Conservation (phyloP, 2,329 filamentous ascomycete genomes). For the Cladosporium oxysporum region DNA sequence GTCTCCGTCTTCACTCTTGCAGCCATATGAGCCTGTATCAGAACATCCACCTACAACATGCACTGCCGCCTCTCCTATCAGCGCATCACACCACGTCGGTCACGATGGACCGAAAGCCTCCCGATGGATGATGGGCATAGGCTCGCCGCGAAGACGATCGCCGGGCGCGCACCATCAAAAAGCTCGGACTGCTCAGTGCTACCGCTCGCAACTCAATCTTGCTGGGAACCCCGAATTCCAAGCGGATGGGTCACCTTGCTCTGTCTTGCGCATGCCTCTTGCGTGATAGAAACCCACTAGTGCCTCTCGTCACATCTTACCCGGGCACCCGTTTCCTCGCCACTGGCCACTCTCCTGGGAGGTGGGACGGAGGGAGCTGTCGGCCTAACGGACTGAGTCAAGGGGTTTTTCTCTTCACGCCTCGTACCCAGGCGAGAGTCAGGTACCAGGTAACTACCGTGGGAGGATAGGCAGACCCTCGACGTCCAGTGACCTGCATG, state of each 20-base stretch:
- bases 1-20: background rate
- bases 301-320: background rate
- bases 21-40: background rate
- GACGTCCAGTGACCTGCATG: background rate
- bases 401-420: background rate
- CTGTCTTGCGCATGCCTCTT: background rate
- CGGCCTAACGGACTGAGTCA: background rate
- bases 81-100: background rate
- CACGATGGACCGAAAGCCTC: background rate
- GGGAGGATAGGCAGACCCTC: background rate
- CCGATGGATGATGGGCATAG: conserved; percentile 5
- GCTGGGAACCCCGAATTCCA: background rate
- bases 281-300: background rate
- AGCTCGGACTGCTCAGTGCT: background rate
- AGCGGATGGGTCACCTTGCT: background rate
- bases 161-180: background rate
- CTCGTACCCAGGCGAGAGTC: background rate
- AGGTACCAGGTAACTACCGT: background rate
- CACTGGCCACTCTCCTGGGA: background rate
- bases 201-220: background rate
- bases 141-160: background rate
- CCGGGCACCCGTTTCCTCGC: background rate
- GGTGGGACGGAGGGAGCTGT: background rate
- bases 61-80: background rate
- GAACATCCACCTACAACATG: background rate